These are phyloP conservation scores for Dispira simplex DNA, from an alignment of 192 early-diverging fungal species.

Conservation along the genomic window DNA sequence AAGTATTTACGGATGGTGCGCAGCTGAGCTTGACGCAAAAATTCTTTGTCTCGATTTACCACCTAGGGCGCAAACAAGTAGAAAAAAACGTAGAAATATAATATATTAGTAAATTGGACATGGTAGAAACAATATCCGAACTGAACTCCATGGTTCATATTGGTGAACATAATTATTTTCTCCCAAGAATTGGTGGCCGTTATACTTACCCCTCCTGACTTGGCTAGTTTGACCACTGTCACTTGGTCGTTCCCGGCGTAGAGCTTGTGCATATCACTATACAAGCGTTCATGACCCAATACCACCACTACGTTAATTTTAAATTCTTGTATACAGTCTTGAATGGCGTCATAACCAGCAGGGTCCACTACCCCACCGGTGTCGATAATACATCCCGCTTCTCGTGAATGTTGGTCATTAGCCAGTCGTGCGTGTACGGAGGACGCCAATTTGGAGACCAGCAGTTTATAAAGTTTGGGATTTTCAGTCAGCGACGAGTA, in stretches of 20 bases:
- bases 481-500: slow-evolving; percentile 61
- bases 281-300: slow-evolving; percentile 87
- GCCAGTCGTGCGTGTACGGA: slow-evolving; percentile 45
- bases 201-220: slow-evolving; percentile 75
- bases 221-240: slow-evolving; percentile 68
- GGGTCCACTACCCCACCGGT: slow-evolving; percentile 71
- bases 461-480: slow-evolving; percentile 55
- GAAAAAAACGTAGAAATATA: too few species aligned
- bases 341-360: slow-evolving; percentile 55
- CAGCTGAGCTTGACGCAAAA: slow-evolving; percentile 48
- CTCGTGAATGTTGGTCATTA: slow-evolving; percentile 37
- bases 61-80: slow-evolving; percentile 40
- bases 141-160: too few species aligned
- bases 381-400: slow-evolving; percentile 72
- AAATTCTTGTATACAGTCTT: slow-evolving; percentile 54
- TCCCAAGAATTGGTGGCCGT: not conserved
- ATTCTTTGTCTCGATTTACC: slow-evolving; percentile 67
- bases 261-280: slow-evolving; percentile 55
- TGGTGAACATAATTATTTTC: not conserved
- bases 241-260: slow-evolving; percentile 31
- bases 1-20: slow-evolving; percentile 84
- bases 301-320: slow-evolving; percentile 72
- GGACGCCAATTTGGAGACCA: slow-evolving; percentile 42
- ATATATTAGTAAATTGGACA: too few species aligned
- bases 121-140: too few species aligned